Evolutionary conservation across 2,329 filamentous ascomycete species (phyloP), one percentile per base, ranked within the genome.

Genomic region (Trichoderma koningii): DNA sequence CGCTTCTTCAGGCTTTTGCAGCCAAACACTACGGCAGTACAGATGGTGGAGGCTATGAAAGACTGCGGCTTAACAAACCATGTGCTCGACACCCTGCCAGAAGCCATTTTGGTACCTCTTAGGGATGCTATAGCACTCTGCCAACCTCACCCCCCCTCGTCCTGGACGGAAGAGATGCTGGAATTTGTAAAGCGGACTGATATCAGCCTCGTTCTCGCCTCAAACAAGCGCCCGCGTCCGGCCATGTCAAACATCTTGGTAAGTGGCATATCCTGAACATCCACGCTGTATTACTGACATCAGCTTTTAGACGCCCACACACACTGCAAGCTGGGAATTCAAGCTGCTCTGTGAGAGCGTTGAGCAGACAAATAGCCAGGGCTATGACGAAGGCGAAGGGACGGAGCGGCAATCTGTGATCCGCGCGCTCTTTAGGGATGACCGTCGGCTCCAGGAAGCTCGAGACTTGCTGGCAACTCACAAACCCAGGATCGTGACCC

Each of bases 401-500:
- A 89, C 89, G 38, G 92, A 97, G 72, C 87, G 93, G 30, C 88
- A 94, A 75, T 85, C 89, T 10, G 87, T 98, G 7, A 96, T 95
- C 34, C 87, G 89, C 59, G 82, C 95, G 9, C 89, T 99, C 30
- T 99, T 98, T 82, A 89, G 88, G 66, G 93, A 98, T 69, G 95
- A 99, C 72, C 87, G 93, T 66, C 89, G 95, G 42, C 88, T 96
- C 63, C 88, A 92, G 67, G 95, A 99, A 78, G 95, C 93, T 0
- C 88, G 89, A 63, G 87, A 85, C 61, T 82, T 99, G 63, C 82
- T 99, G n/a, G 93, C 95, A 64, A 95, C 95, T 30, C 87, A 90
- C 60, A 91, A 90, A 72, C 83, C 92, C 15, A 88, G 94, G 48
- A 81, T 91, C 12, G 87, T 94, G n/a, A 89, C 91, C 59, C 89